A percentile compares a stretch with the other conserved stretches of the same genome.
Evolutionary conservation across 2,329 filamentous ascomycete genomes (phyloP).

Genomic region (Phialemonium atrogriseum): DNA sequence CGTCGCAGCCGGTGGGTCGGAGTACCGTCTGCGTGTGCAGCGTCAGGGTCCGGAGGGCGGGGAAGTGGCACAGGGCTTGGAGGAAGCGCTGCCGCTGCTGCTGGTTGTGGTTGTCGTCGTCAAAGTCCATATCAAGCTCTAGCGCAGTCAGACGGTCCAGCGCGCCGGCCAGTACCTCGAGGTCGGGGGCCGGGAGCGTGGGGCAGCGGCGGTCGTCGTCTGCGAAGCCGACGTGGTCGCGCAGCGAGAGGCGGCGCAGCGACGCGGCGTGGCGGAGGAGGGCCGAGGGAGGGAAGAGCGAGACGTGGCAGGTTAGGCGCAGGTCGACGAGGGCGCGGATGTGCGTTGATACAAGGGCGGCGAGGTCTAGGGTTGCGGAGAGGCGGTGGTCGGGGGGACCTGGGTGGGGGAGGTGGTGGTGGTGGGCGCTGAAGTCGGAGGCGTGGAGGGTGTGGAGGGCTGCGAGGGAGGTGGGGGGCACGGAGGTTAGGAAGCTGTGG

Average conservation of each 20-base stretch:
- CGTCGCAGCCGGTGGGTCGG: conserved; percentile 15
- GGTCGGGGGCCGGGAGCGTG: conserved; percentile 25
- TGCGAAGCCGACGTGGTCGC: conserved; percentile 36
- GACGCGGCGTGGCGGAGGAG: conserved; percentile 28
- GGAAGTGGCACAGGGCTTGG: conserved; percentile 28
- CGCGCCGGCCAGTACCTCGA: conserved; percentile 22
- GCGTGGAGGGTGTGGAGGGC: conserved; percentile 28
- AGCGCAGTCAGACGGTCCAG: conserved; percentile 28
- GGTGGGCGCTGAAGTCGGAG: conserved; percentile 36
- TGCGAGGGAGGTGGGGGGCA: conserved; percentile 26
- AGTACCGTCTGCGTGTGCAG: conserved; percentile 37
- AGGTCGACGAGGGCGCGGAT: conserved; percentile 28
- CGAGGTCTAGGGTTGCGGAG: conserved; percentile 31
- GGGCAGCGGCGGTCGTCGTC: conserved; percentile 34
- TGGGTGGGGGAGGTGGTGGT: no score
- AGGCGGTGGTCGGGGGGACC: no score
- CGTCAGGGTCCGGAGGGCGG: conserved; percentile 28
- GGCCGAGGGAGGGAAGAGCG: conserved; percentile 29
- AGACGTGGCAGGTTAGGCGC: conserved; percentile 31
- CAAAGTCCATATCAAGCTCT: conserved; percentile 39
- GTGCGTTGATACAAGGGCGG: conserved; percentile 27
- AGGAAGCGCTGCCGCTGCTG: conserved; percentile 29
- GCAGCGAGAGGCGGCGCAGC: conserved; percentile 29
- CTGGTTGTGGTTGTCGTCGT: conserved; percentile 19
- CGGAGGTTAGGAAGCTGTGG: conserved; percentile 33